These are phyloP conservation scores for Sicyos baderoa DNA, from an alignment of 306 rosid species.

Conservation along the genomic window DNA sequence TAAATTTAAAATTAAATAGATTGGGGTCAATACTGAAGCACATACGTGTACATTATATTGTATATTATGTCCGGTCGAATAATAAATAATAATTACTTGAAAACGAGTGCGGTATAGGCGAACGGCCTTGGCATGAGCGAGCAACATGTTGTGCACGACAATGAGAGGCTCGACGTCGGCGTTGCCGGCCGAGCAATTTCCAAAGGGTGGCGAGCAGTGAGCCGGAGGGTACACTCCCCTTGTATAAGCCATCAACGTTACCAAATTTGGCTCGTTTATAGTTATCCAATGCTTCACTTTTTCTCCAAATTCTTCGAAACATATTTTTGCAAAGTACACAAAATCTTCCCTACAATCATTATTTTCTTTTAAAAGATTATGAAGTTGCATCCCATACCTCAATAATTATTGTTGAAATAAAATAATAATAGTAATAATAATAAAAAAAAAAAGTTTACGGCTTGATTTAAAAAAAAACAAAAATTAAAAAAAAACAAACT, in stretches of 20 bases:
- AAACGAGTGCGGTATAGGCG: slow-evolving; percentile 39
- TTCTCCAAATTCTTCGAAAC: slow-evolving; percentile 43
- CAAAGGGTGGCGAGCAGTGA: slow-evolving; percentile 57
- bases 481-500: too few species aligned
- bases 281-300: slow-evolving; percentile 47
- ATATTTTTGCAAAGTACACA: slow-evolving; percentile 39
- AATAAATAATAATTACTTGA: too few species aligned
- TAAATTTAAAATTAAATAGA: too few species aligned
- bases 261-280: slow-evolving; percentile 42
- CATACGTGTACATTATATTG: too few species aligned
- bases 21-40: too few species aligned
- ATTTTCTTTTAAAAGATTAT: too few species aligned
- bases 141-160: slow-evolving; percentile 51
- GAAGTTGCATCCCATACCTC: too few species aligned
- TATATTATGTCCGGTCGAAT: too few species aligned
- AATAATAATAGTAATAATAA: too few species aligned
- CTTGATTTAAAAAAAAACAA: too few species aligned
- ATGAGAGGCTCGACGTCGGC: slow-evolving; percentile 56
- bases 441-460: too few species aligned
- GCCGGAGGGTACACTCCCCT: slow-evolving; percentile 38
- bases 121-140: slow-evolving; percentile 59
- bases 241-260: slow-evolving; percentile 23
- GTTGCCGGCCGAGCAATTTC: slow-evolving; percentile 51
- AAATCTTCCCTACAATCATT: slow-evolving; percentile 37
- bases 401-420: too few species aligned